These are phyloP conservation scores for Artemisia annua DNA, from an alignment of 129 eudicot genomes.

Conservation along the genomic window DNA sequence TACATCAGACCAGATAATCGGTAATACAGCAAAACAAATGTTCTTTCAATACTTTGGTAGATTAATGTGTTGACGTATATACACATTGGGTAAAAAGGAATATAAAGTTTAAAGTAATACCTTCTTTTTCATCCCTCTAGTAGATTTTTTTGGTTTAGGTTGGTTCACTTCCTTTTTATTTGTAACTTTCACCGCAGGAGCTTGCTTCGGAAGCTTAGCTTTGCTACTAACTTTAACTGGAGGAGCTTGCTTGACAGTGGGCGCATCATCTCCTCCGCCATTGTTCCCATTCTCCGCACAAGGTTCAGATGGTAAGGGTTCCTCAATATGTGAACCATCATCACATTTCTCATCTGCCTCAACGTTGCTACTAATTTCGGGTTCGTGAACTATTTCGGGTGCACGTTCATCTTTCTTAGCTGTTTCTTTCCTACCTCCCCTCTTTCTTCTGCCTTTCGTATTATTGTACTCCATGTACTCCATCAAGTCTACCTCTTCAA, in stretches of 20 bases:
- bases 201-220: conserved; percentile 45
- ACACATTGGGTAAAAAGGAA: not conserved
- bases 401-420: conserved; percentile 42
- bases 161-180: conserved; percentile 59
- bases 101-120: conserved; percentile 29
- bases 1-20: not conserved
- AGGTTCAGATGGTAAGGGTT: conserved; percentile 38
- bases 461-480: conserved; percentile 56
- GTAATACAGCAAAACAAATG: not conserved
- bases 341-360: conserved; percentile 34
- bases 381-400: conserved; percentile 17
- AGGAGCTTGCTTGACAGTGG: conserved; percentile 37
- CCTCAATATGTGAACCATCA: conserved; percentile 34
- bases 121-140: conserved; percentile 77
- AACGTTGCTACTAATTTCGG: conserved; percentile 24
- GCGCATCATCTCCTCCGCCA: conserved; percentile 31
- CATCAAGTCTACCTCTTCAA: conserved; percentile 64
- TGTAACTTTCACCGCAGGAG: conserved; percentile 39
- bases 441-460: conserved; percentile 60
- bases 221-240: conserved; percentile 31
- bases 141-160: conserved; percentile 42
- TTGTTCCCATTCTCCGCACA: conserved; percentile 33
- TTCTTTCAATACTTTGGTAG: too few species aligned
- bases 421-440: conserved; percentile 55
- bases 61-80: not conserved